Base-by-base conservation (phyloP, 2,329 filamentous ascomycete species). In the Pseudogymnoascus pannorum region DNA sequence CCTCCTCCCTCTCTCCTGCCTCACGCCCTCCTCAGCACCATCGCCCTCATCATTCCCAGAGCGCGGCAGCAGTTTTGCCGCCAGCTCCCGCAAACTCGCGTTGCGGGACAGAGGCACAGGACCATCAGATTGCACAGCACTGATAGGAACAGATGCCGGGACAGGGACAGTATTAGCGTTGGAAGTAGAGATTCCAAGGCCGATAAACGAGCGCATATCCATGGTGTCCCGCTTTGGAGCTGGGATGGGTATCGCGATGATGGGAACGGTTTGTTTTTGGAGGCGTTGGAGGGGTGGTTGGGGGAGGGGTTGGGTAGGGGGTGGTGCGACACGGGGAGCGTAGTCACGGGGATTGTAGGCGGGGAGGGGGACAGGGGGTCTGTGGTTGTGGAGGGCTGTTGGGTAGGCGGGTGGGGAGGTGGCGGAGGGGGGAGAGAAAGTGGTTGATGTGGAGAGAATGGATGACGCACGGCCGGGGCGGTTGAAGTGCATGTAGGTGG, bases 1-100 rank as follows among this genome's bases (percentile, higher is more conserved):
- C 58, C n/a, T 65, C 65, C 22, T 64, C 57, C 14, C 57, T 63
- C 44, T 66, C 12, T 54, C 48, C 48, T 54, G 48, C 48, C 26
- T 54, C 24, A 54, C 48, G 12, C 5, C 9, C 5, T 62, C 33
- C 57, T 57, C 24, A 58, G 31, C 24, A 48, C 8, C 35, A 31
- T 38, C 57, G 36, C 1, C 64, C 62, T 20, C 61, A 3, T 4
- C 61, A 63, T 20, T 48, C 24, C 9, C 33, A 36, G n/a, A 60
- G 1, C 24, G 36, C 36, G 2, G 57, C 35, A 38, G 62, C 29
- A 59, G 64, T 64, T 3, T 63, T 63, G 54, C 33, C 16, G 24
- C 58, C 16, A 40, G 12, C 51, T 36, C 18, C 20, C 33, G 24
- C 18, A 54, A n/a, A 54, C 48, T 54, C 48, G 48, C 1, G 48